phyloP scores from a whole-genome alignment of 2,329 filamentous ascomycete genomes.

The Fusarium coicis region DNA sequence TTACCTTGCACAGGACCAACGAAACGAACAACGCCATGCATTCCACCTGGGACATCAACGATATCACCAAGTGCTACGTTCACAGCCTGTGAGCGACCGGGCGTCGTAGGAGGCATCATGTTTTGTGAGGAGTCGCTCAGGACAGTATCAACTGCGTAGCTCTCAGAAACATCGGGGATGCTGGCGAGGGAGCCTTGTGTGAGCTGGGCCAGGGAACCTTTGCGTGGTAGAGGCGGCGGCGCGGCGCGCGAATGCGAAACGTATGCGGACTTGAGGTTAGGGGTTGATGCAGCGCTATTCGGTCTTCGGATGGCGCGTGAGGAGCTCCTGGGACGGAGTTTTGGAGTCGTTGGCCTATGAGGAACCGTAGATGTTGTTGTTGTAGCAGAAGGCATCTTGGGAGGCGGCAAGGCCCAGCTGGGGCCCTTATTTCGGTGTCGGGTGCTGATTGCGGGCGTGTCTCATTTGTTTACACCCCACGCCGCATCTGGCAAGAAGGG shows the following conservation, averaged over 20 bases:
- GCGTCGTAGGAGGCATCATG: constrained; percentile 67
- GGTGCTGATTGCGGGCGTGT: constrained; percentile 40
- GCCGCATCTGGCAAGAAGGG: constrained; percentile 44
- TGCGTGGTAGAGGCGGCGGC: constrained; percentile 68
- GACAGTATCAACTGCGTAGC: constrained; percentile 69
- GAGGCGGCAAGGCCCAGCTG: constrained; percentile 34
- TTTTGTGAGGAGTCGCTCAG: constrained; percentile 49
- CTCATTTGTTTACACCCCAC: constrained; percentile 47
- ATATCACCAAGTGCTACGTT: constrained; percentile 79
- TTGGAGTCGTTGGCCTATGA: constrained; percentile 30
- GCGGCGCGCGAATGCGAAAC: constrained; percentile 60
- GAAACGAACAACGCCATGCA: constrained; percentile 91
- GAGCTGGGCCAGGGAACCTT: constrained; percentile 77
- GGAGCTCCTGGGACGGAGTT: constrained; percentile 36
- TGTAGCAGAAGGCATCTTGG: constrained; percentile 45
- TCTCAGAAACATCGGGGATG: constrained; percentile 74
- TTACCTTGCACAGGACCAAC: constrained; percentile 88
- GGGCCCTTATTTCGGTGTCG: constrained; percentile 41
- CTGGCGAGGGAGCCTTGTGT: constrained; percentile 71
- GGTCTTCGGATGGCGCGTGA: constrained; percentile 57
- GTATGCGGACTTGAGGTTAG: constrained; percentile 67
- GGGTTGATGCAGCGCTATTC: constrained; percentile 64
- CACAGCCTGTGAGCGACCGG: constrained; percentile 61
- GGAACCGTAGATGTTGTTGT: constrained; percentile 37
- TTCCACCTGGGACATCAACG: constrained; percentile 92